Conservation (phyloP, 148 eudicot genomes). For the Cornus florida region DNA sequence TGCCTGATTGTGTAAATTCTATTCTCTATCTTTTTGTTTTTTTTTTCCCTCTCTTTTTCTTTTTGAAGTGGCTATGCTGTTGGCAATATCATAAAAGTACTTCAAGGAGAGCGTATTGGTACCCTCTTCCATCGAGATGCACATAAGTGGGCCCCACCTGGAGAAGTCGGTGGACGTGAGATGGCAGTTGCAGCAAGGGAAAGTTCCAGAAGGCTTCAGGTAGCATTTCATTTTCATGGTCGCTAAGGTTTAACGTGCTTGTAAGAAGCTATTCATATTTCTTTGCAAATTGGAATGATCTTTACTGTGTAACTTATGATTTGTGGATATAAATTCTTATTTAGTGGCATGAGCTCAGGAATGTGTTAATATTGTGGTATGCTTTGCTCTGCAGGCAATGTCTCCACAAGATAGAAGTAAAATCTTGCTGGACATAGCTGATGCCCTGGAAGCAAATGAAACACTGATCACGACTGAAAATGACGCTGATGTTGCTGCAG, state of each 20-base stretch:
- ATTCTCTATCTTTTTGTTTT: constrained; percentile 8
- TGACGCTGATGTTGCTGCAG: constrained; percentile 74
- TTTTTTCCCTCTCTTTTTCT: background rate
- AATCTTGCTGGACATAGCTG: constrained; percentile 73
- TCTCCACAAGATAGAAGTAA: constrained; percentile 72
- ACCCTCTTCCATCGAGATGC: constrained; percentile 92
- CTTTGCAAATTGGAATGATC: background rate
- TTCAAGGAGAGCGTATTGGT: constrained; percentile 71
- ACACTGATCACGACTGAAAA: constrained; percentile 61
- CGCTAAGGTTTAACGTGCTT: background rate
- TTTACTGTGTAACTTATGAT: background rate
- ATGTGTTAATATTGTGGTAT: background rate
- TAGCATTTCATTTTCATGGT: constrained; percentile 20
- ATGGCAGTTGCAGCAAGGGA: constrained; percentile 98
- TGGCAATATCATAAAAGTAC: constrained; percentile 72
- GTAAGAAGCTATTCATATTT: background rate
- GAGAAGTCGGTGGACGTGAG: constrained; percentile 62
- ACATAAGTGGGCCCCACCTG: constrained; percentile 48
- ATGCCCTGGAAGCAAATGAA: constrained; percentile 79
- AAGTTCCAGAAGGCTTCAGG: constrained; percentile 88
- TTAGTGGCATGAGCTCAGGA: background rate
- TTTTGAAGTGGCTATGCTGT: constrained; percentile 69
- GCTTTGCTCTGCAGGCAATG: constrained; percentile 51
- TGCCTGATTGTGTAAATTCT: background rate
- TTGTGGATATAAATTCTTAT: background rate